These are phyloP conservation scores for Amorphotheca resinae DNA, from an alignment of 495 filamentous ascomycete species.

Conservation along the genomic window DNA sequence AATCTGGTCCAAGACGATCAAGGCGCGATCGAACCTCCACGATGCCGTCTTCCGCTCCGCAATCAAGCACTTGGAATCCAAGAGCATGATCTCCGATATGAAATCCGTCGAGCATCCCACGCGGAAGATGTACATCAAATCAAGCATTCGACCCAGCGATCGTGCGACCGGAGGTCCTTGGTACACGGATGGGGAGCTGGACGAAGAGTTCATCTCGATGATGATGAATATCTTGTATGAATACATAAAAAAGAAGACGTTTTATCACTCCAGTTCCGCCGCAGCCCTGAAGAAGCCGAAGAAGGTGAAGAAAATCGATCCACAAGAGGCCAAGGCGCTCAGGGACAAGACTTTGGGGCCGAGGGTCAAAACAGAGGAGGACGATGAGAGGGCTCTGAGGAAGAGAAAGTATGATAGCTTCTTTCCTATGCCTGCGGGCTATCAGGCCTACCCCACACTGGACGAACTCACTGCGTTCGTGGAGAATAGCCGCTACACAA, in stretches of 20 bases:
- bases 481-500: constrained; percentile 48
- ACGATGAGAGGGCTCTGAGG: constrained; percentile 5
- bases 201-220: constrained; percentile 69
- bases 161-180: constrained; percentile 86
- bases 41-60: constrained; percentile 60
- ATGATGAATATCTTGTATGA: constrained; percentile 56
- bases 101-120: constrained; percentile 51
- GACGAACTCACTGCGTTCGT: constrained; percentile 59
- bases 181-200: constrained; percentile 80
- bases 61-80: constrained; percentile 63
- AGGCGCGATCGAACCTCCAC: constrained; percentile 61
- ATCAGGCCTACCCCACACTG: constrained; percentile 64
- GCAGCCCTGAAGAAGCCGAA: constrained; percentile 23
- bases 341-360: constrained; percentile 28
- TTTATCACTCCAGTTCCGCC: constrained; percentile 30
- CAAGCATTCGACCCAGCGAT: constrained; percentile 62
- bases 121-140: constrained; percentile 77
- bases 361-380: constrained; percentile 6
- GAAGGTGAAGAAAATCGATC: constrained; percentile 28
- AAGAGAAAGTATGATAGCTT: constrained; percentile 21
- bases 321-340: constrained; percentile 20
- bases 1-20: constrained; percentile 77
- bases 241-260: constrained; percentile 57
- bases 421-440: constrained; percentile 56
- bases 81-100: constrained; percentile 42